Evolutionary conservation across 169 alveolate genomes (phyloP), one percentile per base, ranked within the genome.

Genomic region (Eimeria zaria): DNA sequence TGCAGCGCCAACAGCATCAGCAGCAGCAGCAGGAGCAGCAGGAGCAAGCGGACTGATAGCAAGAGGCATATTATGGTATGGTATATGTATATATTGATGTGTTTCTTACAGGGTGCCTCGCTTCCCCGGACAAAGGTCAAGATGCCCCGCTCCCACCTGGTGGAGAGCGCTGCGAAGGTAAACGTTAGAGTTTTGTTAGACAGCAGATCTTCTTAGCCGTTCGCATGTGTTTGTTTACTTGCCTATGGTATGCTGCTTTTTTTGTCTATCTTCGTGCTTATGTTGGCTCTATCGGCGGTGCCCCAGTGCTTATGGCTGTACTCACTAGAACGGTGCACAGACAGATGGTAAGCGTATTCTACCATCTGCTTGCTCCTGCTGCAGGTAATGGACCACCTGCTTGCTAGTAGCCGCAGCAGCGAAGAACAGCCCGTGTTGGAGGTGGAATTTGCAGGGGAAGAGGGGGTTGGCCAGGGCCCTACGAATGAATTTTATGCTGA

Each of bases 381-480:
- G 78, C 84, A 91, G 96, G 96, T 91, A 58, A 91, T 91, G 96
- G 96, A 91, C 36, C 96, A 91, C 76, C 78, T 91, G 67, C 91
- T 73, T 51, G 83, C 96, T 48, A 85, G 80, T 44, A 85, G 71
- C 92, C 80, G 92, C 60, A 36, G 80, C 39, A 36, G 44, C 44
- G 84, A 90, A 84, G 90, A 91, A 80, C 96, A 62, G 62, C 91
- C 97, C n/a, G 76, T 95, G 71, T 69, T 95, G 93, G 97, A 95
- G 88, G 95, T 95, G 46, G 97, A 95, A 93, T 95, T 87, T 58
- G 71, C 84, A n/a, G 95, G 95, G n/a, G 97, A 96, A 30, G 96
- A 83, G 80, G 97, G 97, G 12, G 92, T 95, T n/a, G 97, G 97
- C 83, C 81, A 83, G 18, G 97, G 97, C 33, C 97, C 97, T 8